Evolutionary conservation across 2,329 filamentous ascomycete species (phyloP), one percentile per base, ranked within the genome.

Genomic region (Fusarium staphyleae): DNA sequence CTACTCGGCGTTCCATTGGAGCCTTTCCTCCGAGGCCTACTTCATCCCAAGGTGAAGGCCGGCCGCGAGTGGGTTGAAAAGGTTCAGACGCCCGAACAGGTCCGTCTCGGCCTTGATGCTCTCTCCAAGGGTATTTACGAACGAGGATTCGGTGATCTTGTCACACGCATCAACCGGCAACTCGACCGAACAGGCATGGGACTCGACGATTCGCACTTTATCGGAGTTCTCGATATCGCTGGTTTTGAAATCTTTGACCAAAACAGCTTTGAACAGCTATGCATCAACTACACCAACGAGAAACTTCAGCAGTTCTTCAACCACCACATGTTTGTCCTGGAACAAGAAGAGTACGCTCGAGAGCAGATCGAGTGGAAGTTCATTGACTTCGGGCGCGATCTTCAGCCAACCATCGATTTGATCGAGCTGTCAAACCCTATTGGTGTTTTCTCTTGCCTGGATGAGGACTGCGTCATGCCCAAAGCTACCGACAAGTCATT

Each of bases 361-460:
- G 95, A 99, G 71, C 91, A 97, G 73, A 99, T 99, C 65, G 95
- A 99, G 75, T 99, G 95, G 95, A 92, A 98, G 70, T 99, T 99
- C 72, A 99, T 99, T 70, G 95, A 99, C 74, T 99, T 99, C 70
- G 95, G 95, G 14, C 92, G 93, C 57, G 95, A 99, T 69, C 80
- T 99, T 19, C 96, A 99, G 72, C 95, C 95, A 0, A 99, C 95
- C 0, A 99, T 99, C 65, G 95, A 99, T 68, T 81, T 99, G 36
- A 99, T 99, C 60, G 95, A 99, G 74, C 75, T 99, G 28, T 85
- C 95, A 0, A 99, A 99, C 65, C 95, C 95, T 0, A 99, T 99
- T 51, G 96, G 95, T 78, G 96, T 99, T 67, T 99, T 99, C 74
- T 98, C 95, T 0, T 99, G 96, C 69, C 81, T 99, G 13, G 95